Evolutionary conservation across 495 filamentous ascomycete species (phyloP).

Genomic region (Daldinia childiae): DNA sequence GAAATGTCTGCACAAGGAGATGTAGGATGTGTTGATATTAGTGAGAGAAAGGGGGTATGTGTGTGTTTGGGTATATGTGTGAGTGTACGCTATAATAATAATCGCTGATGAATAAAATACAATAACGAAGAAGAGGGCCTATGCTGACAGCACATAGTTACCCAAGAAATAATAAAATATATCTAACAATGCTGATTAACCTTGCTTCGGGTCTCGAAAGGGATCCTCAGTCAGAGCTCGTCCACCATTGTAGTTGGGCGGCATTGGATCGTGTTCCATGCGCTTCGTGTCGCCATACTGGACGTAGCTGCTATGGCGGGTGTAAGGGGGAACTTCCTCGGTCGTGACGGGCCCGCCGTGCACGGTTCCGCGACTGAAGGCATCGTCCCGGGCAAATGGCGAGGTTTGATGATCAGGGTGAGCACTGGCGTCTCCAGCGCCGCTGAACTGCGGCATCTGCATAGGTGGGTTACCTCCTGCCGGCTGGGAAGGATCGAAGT

Average conservation of each 20-base stretch:
- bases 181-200: background rate
- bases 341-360: slow-evolving; percentile 33
- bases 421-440: slow-evolving; percentile 28
- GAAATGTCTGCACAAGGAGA: background rate
- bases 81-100: slow-evolving; percentile 15
- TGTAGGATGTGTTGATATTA: background rate
- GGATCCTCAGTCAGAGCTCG: slow-evolving; percentile 20
- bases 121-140: background rate
- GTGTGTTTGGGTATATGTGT: slow-evolving; percentile 12
- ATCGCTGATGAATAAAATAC: slow-evolving; percentile 10
- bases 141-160: background rate
- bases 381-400: slow-evolving; percentile 29
- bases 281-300: slow-evolving; percentile 39
- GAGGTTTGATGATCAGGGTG: slow-evolving; percentile 35
- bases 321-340: slow-evolving; percentile 37
- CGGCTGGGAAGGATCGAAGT: slow-evolving; percentile 9
- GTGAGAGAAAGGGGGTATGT: background rate
- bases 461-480: background rate
- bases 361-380: slow-evolving; percentile 26
- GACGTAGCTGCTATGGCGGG: slow-evolving; percentile 36
- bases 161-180: background rate
- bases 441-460: slow-evolving; percentile 28
- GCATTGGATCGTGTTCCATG: background rate
- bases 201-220: slow-evolving; percentile 19
- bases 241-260: slow-evolving; percentile 5